A percentile compares a stretch with the other conserved stretches of the same genome.
phyloP scores from a whole-genome alignment of 169 alveolate genomes.

The Eimeria sp. region DNA sequence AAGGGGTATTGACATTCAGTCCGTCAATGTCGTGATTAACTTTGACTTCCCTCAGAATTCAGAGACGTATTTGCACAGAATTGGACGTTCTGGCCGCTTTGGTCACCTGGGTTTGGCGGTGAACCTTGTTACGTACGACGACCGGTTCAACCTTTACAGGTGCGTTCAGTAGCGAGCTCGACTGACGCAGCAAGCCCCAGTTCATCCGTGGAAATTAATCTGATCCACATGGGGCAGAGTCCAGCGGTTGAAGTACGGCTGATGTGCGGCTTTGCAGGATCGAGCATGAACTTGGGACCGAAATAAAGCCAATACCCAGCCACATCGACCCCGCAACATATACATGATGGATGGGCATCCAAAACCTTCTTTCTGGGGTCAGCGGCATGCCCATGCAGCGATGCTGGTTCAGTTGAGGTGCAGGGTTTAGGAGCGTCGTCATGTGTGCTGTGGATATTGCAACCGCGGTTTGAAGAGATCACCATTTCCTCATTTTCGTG shows the following conservation, averaged over 20 bases:
- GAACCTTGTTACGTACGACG: slow-evolving; percentile 97
- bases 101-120: slow-evolving; percentile 99
- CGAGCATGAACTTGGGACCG: slow-evolving; percentile 98
- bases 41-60: slow-evolving; percentile 99
- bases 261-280: slow-evolving; percentile 89
- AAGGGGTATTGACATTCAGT: slow-evolving; percentile 99
- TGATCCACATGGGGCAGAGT: neutral
- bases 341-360: slow-evolving; percentile 85
- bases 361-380: neutral
- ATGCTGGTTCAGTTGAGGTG: slow-evolving; percentile 6
- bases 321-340: slow-evolving; percentile 95
- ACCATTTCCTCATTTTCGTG: neutral
- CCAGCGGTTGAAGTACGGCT: slow-evolving; percentile 37
- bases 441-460: neutral
- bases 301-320: slow-evolving; percentile 98
- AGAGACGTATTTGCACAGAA: slow-evolving; percentile 98
- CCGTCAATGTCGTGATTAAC: slow-evolving; percentile 99
- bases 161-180: neutral
- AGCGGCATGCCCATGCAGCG: neutral
- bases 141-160: slow-evolving; percentile 93
- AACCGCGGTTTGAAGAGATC: slow-evolving; percentile 46
- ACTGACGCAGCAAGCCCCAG: neutral
- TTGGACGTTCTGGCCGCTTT: slow-evolving; percentile 99
- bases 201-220: neutral
- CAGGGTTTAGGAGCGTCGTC: neutral